Evolutionary conservation across 225 moss, liverwort and hornwort species (phyloP).

Genomic region (Asterella californica): DNA sequence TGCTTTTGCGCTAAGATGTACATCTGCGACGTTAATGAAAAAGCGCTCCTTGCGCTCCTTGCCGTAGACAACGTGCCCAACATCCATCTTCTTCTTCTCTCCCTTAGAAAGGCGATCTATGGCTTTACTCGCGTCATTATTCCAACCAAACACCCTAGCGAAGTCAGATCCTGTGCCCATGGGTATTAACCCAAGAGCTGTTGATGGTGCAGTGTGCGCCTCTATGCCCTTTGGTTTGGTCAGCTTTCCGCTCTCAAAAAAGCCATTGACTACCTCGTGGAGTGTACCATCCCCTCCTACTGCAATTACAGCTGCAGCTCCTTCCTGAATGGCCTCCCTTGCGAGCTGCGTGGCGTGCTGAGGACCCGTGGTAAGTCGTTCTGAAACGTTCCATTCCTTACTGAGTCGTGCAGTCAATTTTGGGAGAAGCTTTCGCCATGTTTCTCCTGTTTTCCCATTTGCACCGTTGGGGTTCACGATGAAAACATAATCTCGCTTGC

Average conservation of each 20-base stretch:
- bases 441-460: slow-evolving; percentile 69
- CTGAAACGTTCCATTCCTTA: slow-evolving; percentile 56
- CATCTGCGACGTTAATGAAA: slow-evolving; percentile 87
- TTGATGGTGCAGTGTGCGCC: slow-evolving; percentile 28
- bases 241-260: slow-evolving; percentile 69
- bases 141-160: slow-evolving; percentile 76
- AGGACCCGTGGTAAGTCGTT: slow-evolving; percentile 75
- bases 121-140: slow-evolving; percentile 27
- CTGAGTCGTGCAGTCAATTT: slow-evolving; percentile 56
- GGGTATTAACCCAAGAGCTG: slow-evolving; percentile 88
- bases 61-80: slow-evolving; percentile 64
- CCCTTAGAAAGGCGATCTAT: slow-evolving; percentile 39
- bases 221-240: slow-evolving; percentile 36
- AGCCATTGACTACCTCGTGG: slow-evolving; percentile 95
- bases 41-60: slow-evolving; percentile 54
- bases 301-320: slow-evolving; percentile 81
- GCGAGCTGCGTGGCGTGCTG: slow-evolving; percentile 74
- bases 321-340: slow-evolving; percentile 73
- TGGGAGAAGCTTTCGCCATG: slow-evolving; percentile 67
- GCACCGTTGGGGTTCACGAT: slow-evolving; percentile 79
- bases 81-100: slow-evolving; percentile 61
- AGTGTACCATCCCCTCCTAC: slow-evolving; percentile 96
- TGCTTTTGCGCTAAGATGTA: slow-evolving; percentile 87
- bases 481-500: slow-evolving; percentile 71
- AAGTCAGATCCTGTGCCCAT: slow-evolving; percentile 96